Evolutionary conservation across 148 eudicot genomes (phyloP), one percentile per base, ranked within the genome.

Genomic region (Euryodendron excelsum): DNA sequence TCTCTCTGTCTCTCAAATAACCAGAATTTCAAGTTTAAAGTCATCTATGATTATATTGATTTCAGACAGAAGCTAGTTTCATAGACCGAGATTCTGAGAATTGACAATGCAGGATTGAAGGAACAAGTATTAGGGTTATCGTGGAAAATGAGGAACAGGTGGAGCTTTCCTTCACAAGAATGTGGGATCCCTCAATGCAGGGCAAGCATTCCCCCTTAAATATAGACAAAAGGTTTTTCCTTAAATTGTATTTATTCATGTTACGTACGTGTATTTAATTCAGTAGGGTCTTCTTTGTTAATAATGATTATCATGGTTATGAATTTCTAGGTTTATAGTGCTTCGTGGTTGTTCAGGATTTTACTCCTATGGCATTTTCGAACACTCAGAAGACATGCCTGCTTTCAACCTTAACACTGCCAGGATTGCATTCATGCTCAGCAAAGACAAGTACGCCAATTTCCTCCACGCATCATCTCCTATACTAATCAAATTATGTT

Each of bases 351-450:
- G 85, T 8, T 86, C 96, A 9, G 98, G 98, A 3, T 85, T 94
- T 81, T 94, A 94, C 78, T 82, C 92, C 6, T 94, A 94, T 61
- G 93, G 87, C 28, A 87, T 94, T 21, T 94, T 84, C 17, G 91
- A 94, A 3, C 94, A 86, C 28, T 81, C 80, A 4, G 67, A 82
- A 37, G 89, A 74, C 11, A 86, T 82, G 85, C 98, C 98, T 48
- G 88, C 79, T 66, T 88, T 94, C 79, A 84, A 84, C 69, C 88
- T 94, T 3, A 70, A 87, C 55, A 86, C 87, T 72, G 83, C 94
- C 63, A 84, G 98, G 68, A 86, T 94, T 18, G 96, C 91, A 5
- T 88, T 91, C 82, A 91, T 86, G 86, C 96, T 94, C 77, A 84
- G 79, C 78, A 83, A 82, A 82, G 75, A 82, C 48, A 87, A 45